These are phyloP conservation scores for Ceratocystis destructans DNA, from an alignment of 2,329 filamentous ascomycete genomes.

Conservation along the genomic window DNA sequence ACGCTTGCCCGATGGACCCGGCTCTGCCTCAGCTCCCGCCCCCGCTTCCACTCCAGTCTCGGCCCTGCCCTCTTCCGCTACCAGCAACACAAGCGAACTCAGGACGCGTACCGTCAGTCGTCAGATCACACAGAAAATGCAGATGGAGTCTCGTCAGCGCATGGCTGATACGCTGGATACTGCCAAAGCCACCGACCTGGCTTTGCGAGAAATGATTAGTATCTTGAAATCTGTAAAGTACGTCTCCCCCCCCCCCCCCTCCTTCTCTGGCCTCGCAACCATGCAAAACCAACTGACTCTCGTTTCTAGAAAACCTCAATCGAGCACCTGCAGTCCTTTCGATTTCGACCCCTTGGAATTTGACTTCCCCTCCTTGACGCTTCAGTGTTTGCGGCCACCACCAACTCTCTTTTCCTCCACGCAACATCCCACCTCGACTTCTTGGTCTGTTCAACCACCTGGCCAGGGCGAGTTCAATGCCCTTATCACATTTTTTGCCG, in stretches of 20 bases:
- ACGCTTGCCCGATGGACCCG: slow-evolving; percentile 21
- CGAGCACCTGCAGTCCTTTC: slow-evolving; percentile 35
- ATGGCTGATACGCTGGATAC: slow-evolving; percentile 60
- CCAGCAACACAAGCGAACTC: slow-evolving; percentile 1
- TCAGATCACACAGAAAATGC: slow-evolving; percentile 43
- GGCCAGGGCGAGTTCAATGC: slow-evolving; percentile 60
- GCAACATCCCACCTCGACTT: slow-evolving; percentile 61
- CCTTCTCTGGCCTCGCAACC: not conserved
- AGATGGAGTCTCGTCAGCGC: slow-evolving; percentile 50
- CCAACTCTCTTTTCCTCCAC: slow-evolving; percentile 70
- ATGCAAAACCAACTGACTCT: not conserved
- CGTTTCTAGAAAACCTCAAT: slow-evolving; percentile 13
- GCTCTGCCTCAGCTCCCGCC: slow-evolving; percentile 26
- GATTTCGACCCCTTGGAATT: slow-evolving; percentile 77
- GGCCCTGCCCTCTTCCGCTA: slow-evolving; percentile 20
- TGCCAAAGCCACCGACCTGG: slow-evolving; percentile 71
- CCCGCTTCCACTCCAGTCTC: slow-evolving; percentile 25
- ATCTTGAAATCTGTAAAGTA: slow-evolving; percentile 75
- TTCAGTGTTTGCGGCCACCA: slow-evolving; percentile 67
- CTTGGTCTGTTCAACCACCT: slow-evolving; percentile 70
- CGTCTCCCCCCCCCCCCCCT: slow-evolving; percentile 27
- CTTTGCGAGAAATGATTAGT: slow-evolving; percentile 66
- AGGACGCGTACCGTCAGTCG: slow-evolving; percentile 35
- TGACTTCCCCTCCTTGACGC: slow-evolving; percentile 71
- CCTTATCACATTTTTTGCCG: slow-evolving; percentile 50